Evolutionary conservation across 2,329 filamentous ascomycete genomes (phyloP).

Genomic region (Dothideomycetes sp.): DNA sequence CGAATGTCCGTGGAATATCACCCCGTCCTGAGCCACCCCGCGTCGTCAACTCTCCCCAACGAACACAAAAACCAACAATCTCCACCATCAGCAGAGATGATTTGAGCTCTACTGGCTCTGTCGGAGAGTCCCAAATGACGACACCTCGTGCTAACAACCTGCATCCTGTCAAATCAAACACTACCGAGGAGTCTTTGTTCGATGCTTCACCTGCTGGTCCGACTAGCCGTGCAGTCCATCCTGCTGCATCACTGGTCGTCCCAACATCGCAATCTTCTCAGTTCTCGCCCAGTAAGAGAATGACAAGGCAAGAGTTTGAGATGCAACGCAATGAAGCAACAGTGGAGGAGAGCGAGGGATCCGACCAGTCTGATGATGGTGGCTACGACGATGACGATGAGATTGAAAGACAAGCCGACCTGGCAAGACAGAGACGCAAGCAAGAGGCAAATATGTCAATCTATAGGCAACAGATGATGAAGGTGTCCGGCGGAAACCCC

Average conservation of each 20-base stretch:
- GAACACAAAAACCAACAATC: slow-evolving; percentile 1
- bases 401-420: slow-evolving; percentile 60
- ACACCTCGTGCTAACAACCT: slow-evolving; percentile 20
- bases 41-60: background rate
- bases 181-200: slow-evolving; percentile 20
- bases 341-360: slow-evolving; percentile 38
- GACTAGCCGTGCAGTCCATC: slow-evolving; percentile 24
- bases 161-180: slow-evolving; percentile 3
- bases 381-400: slow-evolving; percentile 69
- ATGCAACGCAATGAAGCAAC: slow-evolving; percentile 24
- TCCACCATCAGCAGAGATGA: slow-evolving; percentile 2
- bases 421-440: slow-evolving; percentile 69
- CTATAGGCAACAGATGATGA: slow-evolving; percentile 94
- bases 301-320: slow-evolving; percentile 85
- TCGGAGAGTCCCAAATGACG: slow-evolving; percentile 18
- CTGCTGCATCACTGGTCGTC: slow-evolving; percentile 8
- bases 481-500: slow-evolving; percentile 60
- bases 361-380: slow-evolving; percentile 49
- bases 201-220: slow-evolving; percentile 25
- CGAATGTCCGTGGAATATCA: background rate
- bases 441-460: slow-evolving; percentile 85
- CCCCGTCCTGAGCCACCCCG: slow-evolving; percentile 1
- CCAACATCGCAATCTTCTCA: slow-evolving; percentile 6
- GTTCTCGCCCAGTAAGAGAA: slow-evolving; percentile 51
- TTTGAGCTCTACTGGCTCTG: slow-evolving; percentile 15